Evolutionary conservation across 2,329 filamentous ascomycete species (phyloP).

Genomic region (Sporothrix sp.): DNA sequence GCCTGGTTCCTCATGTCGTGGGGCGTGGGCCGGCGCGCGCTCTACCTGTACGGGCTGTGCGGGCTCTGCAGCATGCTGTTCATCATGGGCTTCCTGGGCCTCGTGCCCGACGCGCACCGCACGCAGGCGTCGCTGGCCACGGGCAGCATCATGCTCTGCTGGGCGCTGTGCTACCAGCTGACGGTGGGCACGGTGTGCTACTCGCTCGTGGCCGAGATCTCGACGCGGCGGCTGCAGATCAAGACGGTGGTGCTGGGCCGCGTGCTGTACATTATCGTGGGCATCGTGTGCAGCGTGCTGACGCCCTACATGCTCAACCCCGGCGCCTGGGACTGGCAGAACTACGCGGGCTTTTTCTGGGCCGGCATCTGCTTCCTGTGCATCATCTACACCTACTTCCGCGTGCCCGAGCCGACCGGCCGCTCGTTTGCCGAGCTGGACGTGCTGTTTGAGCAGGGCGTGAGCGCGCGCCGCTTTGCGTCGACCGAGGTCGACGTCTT

Average conservation of each 20-base stretch:
- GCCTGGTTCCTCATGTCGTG: conserved; percentile 72
- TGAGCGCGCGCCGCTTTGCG: conserved; percentile 65
- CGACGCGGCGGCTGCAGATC: conserved; percentile 73
- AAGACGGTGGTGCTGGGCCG: conserved; percentile 53
- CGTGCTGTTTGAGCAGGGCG: conserved; percentile 64
- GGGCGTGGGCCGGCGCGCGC: conserved; percentile 62
- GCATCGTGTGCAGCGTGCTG: conserved; percentile 69
- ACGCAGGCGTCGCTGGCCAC: conserved; percentile 61
- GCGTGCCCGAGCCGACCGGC: conserved; percentile 68
- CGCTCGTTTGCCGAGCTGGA: conserved; percentile 82
- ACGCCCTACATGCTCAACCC: conserved; percentile 94
- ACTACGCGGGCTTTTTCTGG: conserved; percentile 85
- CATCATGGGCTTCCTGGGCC: conserved; percentile 72
- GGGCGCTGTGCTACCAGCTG: conserved; percentile 76
- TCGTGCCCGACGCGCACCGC: conserved; percentile 53
- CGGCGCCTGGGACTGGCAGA: conserved; percentile 75
- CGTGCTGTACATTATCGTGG: conserved; percentile 54
- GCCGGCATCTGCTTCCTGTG: conserved; percentile 70
- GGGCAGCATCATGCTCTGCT: conserved; percentile 74
- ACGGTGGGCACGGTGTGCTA: conserved; percentile 86
- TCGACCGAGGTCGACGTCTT: conserved; percentile 48
- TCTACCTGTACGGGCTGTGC: conserved; percentile 68
- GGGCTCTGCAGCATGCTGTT: conserved; percentile 68
- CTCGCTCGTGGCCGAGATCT: conserved; percentile 76
- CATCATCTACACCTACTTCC: conserved; percentile 72